Evolutionary conservation across 176 grass and related monocot species (phyloP), one percentile per base, ranked within the genome.

Genomic region (Carex cristatella): DNA sequence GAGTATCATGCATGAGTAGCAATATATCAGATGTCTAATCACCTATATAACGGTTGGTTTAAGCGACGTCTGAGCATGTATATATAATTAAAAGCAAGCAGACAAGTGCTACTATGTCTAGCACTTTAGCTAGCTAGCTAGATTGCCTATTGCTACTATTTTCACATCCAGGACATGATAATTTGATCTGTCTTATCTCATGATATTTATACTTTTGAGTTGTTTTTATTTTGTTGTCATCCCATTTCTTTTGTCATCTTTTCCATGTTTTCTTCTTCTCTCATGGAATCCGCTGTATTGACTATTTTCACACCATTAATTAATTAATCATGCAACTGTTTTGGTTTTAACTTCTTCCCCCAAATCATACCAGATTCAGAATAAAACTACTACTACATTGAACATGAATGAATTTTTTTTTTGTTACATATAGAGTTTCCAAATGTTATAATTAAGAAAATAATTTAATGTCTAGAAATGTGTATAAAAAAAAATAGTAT

Each of bases 111-210:
- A 42, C 33, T 35, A 35, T 35, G 33, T 12, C 23, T 57, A 32
- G 48, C 74, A 57, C 57, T 78, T 28, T 77, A 77, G 73, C 73
- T 77, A 53, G 49, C 51, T 77, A 77, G 73, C 73, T 77, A 53
- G 49, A 35, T 35, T 35, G 33, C 1, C 33, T 35, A 35, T 35
- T 35, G 33, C 23, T 23, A 23, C 74, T 78, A 31, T 27, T 74
- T 74, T 56, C 10, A 46, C 13, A 35, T 78, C 28, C 74, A 16
- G 5, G 3, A 13, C 49, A 57, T 57, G 74, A 55, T 56, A 37
- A 37, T 37, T 37, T 78, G 4, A 42, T 78, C 1, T 32, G 74
- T 57, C 57, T 49, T 78, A 27, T 56, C 30, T 54, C 56, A 33
- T 56, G 48, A 33, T 56, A 33, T 31, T 56, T 78, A 11, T 48